Conservation (phyloP, 2,329 filamentous ascomycete genomes). For the Diaporthe vaccinii region DNA sequence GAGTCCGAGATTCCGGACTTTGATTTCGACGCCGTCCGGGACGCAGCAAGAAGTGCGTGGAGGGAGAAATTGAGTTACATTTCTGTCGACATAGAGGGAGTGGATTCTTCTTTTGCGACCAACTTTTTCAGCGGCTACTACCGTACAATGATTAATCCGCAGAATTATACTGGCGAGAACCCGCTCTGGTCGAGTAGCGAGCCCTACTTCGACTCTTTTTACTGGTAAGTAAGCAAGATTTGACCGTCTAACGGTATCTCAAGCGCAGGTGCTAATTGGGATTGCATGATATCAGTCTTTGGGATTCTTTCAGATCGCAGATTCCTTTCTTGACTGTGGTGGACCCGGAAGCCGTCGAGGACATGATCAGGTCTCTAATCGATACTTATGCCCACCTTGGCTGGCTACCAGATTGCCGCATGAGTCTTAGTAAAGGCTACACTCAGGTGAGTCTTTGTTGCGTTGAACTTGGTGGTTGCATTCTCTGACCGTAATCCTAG, state of each 20-base stretch:
- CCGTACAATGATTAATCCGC: conserved; percentile 78
- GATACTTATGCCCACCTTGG: conserved; percentile 78
- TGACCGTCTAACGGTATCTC: no score
- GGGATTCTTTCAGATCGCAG: conserved; percentile 79
- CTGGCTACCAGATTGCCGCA: conserved; percentile 77
- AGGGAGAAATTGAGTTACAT: conserved; percentile 71
- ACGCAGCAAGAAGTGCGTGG: conserved; percentile 71
- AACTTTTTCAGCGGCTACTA: conserved; percentile 82
- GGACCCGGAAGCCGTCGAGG: conserved; percentile 73
- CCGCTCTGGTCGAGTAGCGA: conserved; percentile 75
- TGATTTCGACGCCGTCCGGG: conserved; percentile 69
- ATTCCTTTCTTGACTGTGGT: conserved; percentile 78
- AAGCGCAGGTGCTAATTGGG: conserved; percentile 35
- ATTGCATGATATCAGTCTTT: conserved; percentile 59
- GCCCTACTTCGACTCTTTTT: conserved; percentile 82
- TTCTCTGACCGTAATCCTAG: conserved; percentile 51
- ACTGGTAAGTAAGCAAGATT: conserved; percentile 65
- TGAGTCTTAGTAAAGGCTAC: conserved; percentile 76
- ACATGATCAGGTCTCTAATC: conserved; percentile 78
- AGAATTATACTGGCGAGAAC: conserved; percentile 82
- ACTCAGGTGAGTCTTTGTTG: conserved; percentile 63
- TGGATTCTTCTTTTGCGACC: conserved; percentile 67
- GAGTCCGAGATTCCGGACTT: conserved; percentile 78
- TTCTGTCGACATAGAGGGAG: conserved; percentile 64
- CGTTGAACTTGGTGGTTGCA: conserved; percentile 43